phyloP scores from a whole-genome alignment of 2,329 filamentous ascomycete species.

The Epichloe hybrida region DNA sequence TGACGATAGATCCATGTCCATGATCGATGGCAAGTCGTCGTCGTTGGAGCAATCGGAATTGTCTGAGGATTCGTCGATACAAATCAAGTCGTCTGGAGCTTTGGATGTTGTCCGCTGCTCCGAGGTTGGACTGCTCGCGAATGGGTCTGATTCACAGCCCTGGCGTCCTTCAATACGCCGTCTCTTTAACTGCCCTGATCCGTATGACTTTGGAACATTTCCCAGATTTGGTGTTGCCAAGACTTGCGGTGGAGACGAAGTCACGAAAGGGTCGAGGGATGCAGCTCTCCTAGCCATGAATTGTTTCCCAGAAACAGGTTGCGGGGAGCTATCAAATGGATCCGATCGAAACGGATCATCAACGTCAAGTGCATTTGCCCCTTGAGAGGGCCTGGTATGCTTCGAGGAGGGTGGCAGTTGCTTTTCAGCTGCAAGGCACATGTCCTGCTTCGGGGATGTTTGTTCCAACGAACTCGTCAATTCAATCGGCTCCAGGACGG shows the following conservation, averaged over 20 bases:
- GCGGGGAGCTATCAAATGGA: conserved; percentile 24
- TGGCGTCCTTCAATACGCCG: background rate
- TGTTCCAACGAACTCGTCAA: conserved; percentile 22
- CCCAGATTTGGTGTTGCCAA: background rate
- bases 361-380: background rate
- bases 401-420: background rate
- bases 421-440: background rate
- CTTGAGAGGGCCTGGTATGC: background rate
- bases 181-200: background rate
- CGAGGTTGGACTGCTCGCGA: background rate
- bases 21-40: conserved; percentile 37
- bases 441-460: background rate
- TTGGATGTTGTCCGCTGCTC: background rate
- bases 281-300: conserved; percentile 1
- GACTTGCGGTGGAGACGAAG: conserved; percentile 3
- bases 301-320: background rate
- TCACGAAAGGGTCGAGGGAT: conserved; percentile 9
- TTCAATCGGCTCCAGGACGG: conserved; percentile 19
- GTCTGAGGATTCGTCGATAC: conserved; percentile 22
- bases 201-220: background rate
- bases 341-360: conserved; percentile 12
- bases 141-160: background rate
- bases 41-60: conserved; percentile 24
- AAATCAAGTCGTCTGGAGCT: conserved; percentile 15
- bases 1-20: conserved; percentile 22